phyloP scores from a whole-genome alignment of 2,329 filamentous ascomycete species.

The Gnomoniopsis sp. region DNA sequence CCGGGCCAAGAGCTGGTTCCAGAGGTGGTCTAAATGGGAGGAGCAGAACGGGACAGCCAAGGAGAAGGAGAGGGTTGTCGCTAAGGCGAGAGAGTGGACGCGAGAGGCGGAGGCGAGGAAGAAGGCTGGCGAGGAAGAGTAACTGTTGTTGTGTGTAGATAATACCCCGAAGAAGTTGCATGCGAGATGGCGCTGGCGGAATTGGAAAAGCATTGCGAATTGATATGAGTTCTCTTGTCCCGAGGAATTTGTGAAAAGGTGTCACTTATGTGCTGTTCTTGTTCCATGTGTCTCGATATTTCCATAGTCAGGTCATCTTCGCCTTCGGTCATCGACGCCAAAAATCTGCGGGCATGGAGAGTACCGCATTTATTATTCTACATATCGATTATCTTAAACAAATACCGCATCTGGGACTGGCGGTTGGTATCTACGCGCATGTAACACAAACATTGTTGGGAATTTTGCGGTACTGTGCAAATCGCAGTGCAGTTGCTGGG shows the following conservation, averaged over 20 bases:
- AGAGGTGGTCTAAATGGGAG: conserved; percentile 89
- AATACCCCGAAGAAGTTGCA: not conserved
- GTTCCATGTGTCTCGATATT: too few relatives aligned
- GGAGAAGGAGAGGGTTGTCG: conserved; percentile 67
- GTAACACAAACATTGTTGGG: not conserved
- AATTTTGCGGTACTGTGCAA: too few relatives aligned
- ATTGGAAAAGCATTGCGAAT: not conserved
- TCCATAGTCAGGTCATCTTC: too few relatives aligned
- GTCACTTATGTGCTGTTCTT: too few relatives aligned
- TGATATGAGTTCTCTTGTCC: not conserved
- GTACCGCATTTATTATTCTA: too few relatives aligned
- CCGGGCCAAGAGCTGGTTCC: conserved; percentile 84
- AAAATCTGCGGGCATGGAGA: too few relatives aligned
- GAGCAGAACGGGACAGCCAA: conserved; percentile 67
- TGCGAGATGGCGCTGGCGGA: not conserved
- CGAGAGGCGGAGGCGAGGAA: conserved; percentile 42
- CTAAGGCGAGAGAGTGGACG: conserved; percentile 68
- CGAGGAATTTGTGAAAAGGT: not conserved
- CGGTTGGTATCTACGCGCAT: not conserved
- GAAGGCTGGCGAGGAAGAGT: conserved; percentile 27
- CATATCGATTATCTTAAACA: too few relatives aligned
- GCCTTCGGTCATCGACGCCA: too few relatives aligned
- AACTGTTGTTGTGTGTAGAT: conserved; percentile 1
- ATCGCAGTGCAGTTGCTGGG: too few relatives aligned
- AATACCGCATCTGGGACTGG: too few relatives aligned